Conservation (phyloP, 1,284 basidiomycete genomes). For the Ustilago cynodontis region DNA sequence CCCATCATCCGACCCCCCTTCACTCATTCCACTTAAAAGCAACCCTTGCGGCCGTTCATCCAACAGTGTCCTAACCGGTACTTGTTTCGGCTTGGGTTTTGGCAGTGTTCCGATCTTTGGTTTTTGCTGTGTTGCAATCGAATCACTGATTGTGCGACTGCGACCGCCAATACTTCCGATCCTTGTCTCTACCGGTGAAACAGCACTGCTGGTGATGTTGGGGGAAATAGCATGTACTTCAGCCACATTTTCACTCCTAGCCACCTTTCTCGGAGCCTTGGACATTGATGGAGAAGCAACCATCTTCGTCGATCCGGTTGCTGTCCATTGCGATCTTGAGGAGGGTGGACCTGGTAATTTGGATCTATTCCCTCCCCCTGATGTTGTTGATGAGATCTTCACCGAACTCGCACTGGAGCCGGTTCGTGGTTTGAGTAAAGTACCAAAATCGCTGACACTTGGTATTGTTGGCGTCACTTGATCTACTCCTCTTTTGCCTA, state of each 20-base stretch:
- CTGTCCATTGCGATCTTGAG: slow-evolving; percentile 25
- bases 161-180: background rate
- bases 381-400: background rate
- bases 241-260: slow-evolving; percentile 20
- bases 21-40: background rate
- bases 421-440: slow-evolving; percentile 2
- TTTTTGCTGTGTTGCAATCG: slow-evolving; percentile 6
- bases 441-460: slow-evolving; percentile 41
- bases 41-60: slow-evolving; percentile 17
- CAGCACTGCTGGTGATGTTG: background rate
- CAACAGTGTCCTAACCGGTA: slow-evolving; percentile 27
- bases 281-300: slow-evolving; percentile 18
- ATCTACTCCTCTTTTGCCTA: slow-evolving; percentile 30
- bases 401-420: background rate
- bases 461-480: background rate
- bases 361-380: slow-evolving; percentile 1
- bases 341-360: slow-evolving; percentile 44
- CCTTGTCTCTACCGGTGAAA: background rate
- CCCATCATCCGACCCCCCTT: slow-evolving; percentile 5
- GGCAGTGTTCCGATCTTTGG: slow-evolving; percentile 43
- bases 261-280: slow-evolving; percentile 37
- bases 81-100: slow-evolving; percentile 14
- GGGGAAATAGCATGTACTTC: slow-evolving; percentile 22
- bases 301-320: slow-evolving; percentile 4
- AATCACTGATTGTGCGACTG: slow-evolving; percentile 15